These are phyloP conservation scores for Seminavis robusta DNA, from an alignment of 108 stramenopile species.

Conservation along the genomic window DNA sequence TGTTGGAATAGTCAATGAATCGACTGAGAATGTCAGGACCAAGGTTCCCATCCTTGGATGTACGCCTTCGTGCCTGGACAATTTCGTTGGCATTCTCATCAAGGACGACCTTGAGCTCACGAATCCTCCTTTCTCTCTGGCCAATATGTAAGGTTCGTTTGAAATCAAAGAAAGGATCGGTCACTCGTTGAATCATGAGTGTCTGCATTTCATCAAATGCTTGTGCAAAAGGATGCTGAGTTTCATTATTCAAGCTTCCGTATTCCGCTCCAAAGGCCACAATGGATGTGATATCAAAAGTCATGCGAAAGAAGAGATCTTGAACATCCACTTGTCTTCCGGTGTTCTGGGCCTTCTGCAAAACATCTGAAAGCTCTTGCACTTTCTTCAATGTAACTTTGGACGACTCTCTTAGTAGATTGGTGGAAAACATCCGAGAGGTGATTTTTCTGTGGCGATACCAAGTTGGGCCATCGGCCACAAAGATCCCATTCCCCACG, in stretches of 20 bases:
- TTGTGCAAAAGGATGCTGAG: slow-evolving; percentile 20
- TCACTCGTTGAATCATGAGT: slow-evolving; percentile 15
- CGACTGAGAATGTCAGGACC: too few species aligned
- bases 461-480: slow-evolving; percentile 39
- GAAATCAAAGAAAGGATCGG: slow-evolving; percentile 21
- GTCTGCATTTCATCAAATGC: slow-evolving; percentile 37
- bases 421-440: too few species aligned
- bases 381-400: slow-evolving; percentile 14
- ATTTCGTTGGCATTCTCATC: too few species aligned
- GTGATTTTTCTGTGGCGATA: slow-evolving; percentile 40
- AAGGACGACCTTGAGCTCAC: too few species aligned
- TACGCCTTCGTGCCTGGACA: too few species aligned
- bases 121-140: too few species aligned
- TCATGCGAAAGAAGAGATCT: slow-evolving; percentile 32
- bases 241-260: slow-evolving; percentile 13
- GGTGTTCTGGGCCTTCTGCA: neutral
- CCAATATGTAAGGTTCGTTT: too few species aligned
- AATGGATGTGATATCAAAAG: slow-evolving; percentile 31
- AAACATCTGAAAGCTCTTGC: neutral
- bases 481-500: slow-evolving; percentile 52
- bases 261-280: slow-evolving; percentile 43
- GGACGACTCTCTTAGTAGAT: slow-evolving; percentile 10
- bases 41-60: too few species aligned
- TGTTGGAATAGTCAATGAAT: too few species aligned
- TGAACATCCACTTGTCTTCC: slow-evolving; percentile 21